A percentile compares a stretch with the other conserved stretches of the same genome.
Conservation (phyloP, 2,329 filamentous ascomycete species). For the Plenodomus tracheiphilus region DNA sequence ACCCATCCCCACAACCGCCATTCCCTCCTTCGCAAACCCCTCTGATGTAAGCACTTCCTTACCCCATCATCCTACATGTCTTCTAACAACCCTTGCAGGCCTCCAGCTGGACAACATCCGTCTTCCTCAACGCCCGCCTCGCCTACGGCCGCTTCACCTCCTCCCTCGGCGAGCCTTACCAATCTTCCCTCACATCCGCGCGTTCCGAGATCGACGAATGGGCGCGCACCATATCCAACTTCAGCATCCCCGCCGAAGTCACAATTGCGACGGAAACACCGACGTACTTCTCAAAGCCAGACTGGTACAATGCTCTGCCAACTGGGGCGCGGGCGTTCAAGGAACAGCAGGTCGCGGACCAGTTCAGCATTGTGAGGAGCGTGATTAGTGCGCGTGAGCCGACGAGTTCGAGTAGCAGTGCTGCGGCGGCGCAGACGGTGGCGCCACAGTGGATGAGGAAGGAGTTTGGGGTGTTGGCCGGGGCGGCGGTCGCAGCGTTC, state of each 20-base stretch:
- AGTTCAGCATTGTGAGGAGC: conserved; percentile 34
- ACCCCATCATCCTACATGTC: neutral
- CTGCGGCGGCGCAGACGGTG: conserved; percentile 23
- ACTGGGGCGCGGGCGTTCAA: conserved; percentile 31
- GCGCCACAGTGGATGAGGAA: conserved; percentile 19
- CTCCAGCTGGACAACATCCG: conserved; percentile 31
- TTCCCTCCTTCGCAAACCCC: conserved; percentile 28
- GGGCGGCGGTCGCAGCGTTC: conserved; percentile 31
- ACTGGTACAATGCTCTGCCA: conserved; percentile 37
- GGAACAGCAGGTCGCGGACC: conserved; percentile 34
- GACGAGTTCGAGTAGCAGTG: conserved; percentile 18
- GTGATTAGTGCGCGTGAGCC: conserved; percentile 22
- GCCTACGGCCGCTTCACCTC: conserved; percentile 26
- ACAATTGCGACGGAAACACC: conserved; percentile 25
- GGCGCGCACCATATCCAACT: conserved; percentile 25
- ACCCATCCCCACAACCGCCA: conserved; percentile 31
- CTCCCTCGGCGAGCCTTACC: conserved; percentile 27
- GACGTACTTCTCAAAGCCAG: conserved; percentile 25
- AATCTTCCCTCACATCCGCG: conserved; percentile 30
- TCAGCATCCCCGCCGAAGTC: conserved; percentile 30
- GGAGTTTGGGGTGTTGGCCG: conserved; percentile 35
- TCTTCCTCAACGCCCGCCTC: conserved; percentile 29
- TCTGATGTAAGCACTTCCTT: conserved; percentile 16
- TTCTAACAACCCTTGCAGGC: conserved; percentile 14
- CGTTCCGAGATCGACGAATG: conserved; percentile 32